Percentiles rank a stretch among this genome's conserved stretches.
These are phyloP conservation scores for Fusarium scirpi DNA, from an alignment of 2,329 filamentous ascomycete genomes.

Conservation along the genomic window DNA sequence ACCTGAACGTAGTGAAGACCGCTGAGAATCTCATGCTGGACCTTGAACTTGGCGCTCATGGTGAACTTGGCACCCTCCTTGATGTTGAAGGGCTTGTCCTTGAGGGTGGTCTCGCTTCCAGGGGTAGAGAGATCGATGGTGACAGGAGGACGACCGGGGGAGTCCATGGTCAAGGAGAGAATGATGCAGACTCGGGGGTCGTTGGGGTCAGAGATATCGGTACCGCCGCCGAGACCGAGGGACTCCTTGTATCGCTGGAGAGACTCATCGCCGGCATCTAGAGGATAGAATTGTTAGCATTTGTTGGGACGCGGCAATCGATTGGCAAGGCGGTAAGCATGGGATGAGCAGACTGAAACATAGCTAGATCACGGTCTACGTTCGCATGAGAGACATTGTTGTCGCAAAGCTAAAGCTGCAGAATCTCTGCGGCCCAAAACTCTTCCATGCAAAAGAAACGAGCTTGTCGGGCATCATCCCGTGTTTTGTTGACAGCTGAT, in stretches of 20 bases:
- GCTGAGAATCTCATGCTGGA: constrained; percentile 95
- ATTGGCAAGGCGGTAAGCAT: constrained; percentile 8
- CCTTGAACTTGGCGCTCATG: constrained; percentile 94
- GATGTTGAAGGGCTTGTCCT: constrained; percentile 95
- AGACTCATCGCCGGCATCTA: constrained; percentile 84
- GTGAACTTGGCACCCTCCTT: constrained; percentile 95
- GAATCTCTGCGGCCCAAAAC: background rate
- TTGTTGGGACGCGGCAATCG: background rate
- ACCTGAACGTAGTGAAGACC: constrained; percentile 96
- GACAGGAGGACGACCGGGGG: constrained; percentile 84
- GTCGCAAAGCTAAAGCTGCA: background rate
- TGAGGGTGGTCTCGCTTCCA: constrained; percentile 80
- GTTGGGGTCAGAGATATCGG: constrained; percentile 77
- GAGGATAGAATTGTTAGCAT: constrained; percentile 37
- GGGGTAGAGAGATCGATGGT: constrained; percentile 85
- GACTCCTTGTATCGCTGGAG: constrained; percentile 98
- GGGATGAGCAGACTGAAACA: background rate
- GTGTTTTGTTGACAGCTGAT: constrained; percentile 22
- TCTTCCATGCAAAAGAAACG: background rate
- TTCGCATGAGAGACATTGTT: background rate
- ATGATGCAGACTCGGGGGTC: constrained; percentile 95
- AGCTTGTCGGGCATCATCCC: constrained; percentile 20
- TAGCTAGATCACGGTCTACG: background rate
- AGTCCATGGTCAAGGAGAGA: constrained; percentile 87
- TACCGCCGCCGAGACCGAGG: constrained; percentile 83